Base-by-base conservation (phyloP, 2,329 filamentous ascomycete genomes). In the Fusarium verrucosum region DNA sequence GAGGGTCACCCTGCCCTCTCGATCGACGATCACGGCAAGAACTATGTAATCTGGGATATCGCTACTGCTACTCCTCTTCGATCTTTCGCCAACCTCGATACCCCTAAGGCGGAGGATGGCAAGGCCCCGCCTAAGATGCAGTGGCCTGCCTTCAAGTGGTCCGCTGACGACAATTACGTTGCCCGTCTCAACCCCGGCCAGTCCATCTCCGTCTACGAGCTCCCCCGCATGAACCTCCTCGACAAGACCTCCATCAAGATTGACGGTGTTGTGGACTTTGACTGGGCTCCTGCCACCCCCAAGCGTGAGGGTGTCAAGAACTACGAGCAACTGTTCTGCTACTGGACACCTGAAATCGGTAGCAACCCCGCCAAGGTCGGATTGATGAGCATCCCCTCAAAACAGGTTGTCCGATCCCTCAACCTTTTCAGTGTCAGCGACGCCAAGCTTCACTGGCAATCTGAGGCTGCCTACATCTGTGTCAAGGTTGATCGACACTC, bases 121-220 rank as follows among this genome's bases (percentile, higher is more conserved):
- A 96, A 96, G 84, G 78, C 79, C 38, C 79, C 80, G 13, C 92
- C 93, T 79, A 97, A 97, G 86, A 88, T 96, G 71, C 92, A 95
- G 75, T 99, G 95, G 95, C 95, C 95, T 22, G 94, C 94, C 3
- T 99, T 99, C 88, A 99, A 99, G 83, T 99, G 95, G 95, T 98
- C 95, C 26, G 84, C 95, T 4, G 95, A 99, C 75, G 93, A 97
- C 80, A 95, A 96, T 79, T 99, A 97, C 77, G 94, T 98, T 62
- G 95, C 95, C 20, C 89, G 95, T 64, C 88, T 98, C 82, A 92
- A 89, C 62, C 93, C 92, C 67, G 91, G 91, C 68, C 87, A 93
- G 70, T 92, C 92, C 52, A 96, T 99, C 74, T 95, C 92, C 49
- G 87, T 97, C 72, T 97, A 96, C 78, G 92, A 97, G 78, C 82